Evolutionary conservation across 2,329 filamentous ascomycete species (phyloP), one percentile per base, ranked within the genome.

Genomic region (Tolypocladium amazonense): DNA sequence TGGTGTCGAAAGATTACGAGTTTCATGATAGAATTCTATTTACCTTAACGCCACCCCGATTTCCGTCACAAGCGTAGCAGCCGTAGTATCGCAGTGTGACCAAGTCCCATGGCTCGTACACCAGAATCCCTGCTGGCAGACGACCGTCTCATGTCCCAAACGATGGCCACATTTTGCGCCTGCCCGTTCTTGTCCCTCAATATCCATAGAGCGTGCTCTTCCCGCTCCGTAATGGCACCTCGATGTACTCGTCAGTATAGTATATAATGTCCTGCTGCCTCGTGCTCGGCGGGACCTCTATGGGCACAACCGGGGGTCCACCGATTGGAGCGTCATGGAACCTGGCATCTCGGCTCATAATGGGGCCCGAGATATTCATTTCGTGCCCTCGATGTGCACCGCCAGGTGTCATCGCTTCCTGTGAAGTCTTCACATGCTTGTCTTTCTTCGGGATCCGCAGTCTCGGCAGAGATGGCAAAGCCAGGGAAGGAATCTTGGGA

Each of bases 391-490:
- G 66, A 6, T 65, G 61, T 14, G 63, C 63, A 1, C 64, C 69
- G 1, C 67, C 39, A 0, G 71, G 71, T 1, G 70, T 71, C 52
- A 12, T 18, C 3, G 37, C 53, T 37, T 58, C 56, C 2, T 9
- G 23, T 18, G 56, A 50, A 8, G 37, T 20, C 25, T 33, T 57
- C 15, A n/a, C 30, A 41, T 18, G 47, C 25, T 33, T 61, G 64
- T 78, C 75, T 63, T 75, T 74, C 64, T 74, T 79, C 0, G 78
- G 74, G 14, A 76, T 65, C 0, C 71, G 67, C 0, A 78, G 66
- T 30, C 73, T 74, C 2, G 69, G 69, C 0, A 78, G 62, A 0
- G 76, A 75, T 0, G 77, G 74, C 1, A 77, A 66, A 0, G 65
- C 56, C 9, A 80, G 65, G 0, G 70, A 70, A 0, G 76, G 73